Conservation (phyloP, 2,329 filamentous ascomycete species). For the Colletotrichum liaoningense region DNA sequence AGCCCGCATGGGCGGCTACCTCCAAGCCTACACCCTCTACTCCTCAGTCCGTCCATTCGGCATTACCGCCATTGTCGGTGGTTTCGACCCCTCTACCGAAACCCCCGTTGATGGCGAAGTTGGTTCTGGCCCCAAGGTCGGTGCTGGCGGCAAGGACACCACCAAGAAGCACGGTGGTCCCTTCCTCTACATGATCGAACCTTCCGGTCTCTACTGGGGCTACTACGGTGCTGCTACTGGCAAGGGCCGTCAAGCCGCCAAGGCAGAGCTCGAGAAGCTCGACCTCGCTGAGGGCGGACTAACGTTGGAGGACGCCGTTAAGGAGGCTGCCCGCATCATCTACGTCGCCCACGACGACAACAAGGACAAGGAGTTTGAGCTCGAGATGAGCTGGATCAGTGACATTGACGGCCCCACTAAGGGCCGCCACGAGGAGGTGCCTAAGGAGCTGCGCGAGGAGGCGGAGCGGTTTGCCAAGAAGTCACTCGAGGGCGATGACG, state of each 20-base stretch:
- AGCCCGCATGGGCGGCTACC: slow-evolving; percentile 92
- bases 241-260: slow-evolving; percentile 95
- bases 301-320: slow-evolving; percentile 87
- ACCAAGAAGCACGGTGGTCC: slow-evolving; percentile 87
- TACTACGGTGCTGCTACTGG: slow-evolving; percentile 98
- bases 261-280: slow-evolving; percentile 98
- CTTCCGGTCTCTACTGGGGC: slow-evolving; percentile 96
- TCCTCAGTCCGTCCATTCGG: slow-evolving; percentile 96
- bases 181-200: slow-evolving; percentile 98
- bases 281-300: slow-evolving; percentile 83
- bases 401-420: slow-evolving; percentile 86
- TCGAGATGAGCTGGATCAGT: slow-evolving; percentile 99
- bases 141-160: slow-evolving; percentile 83
- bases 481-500: slow-evolving; percentile 87
- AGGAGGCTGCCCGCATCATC: slow-evolving; percentile 97
- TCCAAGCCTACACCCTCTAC: slow-evolving; percentile 98
- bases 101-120: slow-evolving; percentile 91
- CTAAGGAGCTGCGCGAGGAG: slow-evolving; percentile 89
- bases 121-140: slow-evolving; percentile 80
- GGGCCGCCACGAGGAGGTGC: slow-evolving; percentile 92
- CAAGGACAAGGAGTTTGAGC: slow-evolving; percentile 99
- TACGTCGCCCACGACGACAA: slow-evolving; percentile 98
- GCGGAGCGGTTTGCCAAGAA: slow-evolving; percentile 94
- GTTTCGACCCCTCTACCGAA: slow-evolving; percentile 91
- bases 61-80: slow-evolving; percentile 92